These are phyloP conservation scores for Komagataella phaffii DNA, from an alignment of 805 yeast species.

Conservation along the genomic window DNA sequence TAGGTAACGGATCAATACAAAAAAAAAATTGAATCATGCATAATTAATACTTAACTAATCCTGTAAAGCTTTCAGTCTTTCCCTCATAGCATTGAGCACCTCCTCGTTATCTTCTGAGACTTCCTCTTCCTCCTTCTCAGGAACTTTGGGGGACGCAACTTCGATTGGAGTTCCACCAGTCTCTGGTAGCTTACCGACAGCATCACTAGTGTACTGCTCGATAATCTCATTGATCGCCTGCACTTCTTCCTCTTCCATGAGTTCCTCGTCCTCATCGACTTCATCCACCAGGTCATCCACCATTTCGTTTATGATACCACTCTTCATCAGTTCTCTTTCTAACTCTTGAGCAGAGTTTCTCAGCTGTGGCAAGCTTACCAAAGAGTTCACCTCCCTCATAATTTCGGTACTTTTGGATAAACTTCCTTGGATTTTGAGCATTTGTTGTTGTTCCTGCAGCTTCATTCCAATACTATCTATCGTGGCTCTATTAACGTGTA, in stretches of 20 bases:
- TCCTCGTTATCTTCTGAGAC: conserved; percentile 57
- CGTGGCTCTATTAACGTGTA: conserved; percentile 74
- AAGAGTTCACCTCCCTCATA: conserved; percentile 78
- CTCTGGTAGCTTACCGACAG: conserved; percentile 13
- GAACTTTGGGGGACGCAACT: conserved; percentile 16
- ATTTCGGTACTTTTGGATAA: conserved; percentile 66
- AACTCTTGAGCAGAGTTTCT: conserved; percentile 75
- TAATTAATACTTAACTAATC: conserved; percentile 15
- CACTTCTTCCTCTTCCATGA: conserved; percentile 48
- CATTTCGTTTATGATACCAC: conserved; percentile 89
- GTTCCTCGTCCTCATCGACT: conserved; percentile 49
- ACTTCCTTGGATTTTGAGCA: conserved; percentile 71
- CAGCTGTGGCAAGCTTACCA: conserved; percentile 69
- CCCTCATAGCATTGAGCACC: conserved; percentile 76
- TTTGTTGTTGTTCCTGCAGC: conserved; percentile 80
- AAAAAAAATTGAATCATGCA: neutral
- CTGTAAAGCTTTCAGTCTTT: conserved; percentile 76
- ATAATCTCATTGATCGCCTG: conserved; percentile 53
- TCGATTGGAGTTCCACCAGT: conserved; percentile 20
- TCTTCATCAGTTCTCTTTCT: conserved; percentile 74
- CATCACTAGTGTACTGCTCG: conserved; percentile 28
- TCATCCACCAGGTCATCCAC: conserved; percentile 78
- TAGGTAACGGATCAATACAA: neutral
- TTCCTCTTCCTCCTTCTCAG: conserved; percentile 20
- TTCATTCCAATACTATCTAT: conserved; percentile 79